Base-by-base conservation (phyloP, 371 early-diverging fungal genomes). In the Gilbertella persicaria region DNA sequence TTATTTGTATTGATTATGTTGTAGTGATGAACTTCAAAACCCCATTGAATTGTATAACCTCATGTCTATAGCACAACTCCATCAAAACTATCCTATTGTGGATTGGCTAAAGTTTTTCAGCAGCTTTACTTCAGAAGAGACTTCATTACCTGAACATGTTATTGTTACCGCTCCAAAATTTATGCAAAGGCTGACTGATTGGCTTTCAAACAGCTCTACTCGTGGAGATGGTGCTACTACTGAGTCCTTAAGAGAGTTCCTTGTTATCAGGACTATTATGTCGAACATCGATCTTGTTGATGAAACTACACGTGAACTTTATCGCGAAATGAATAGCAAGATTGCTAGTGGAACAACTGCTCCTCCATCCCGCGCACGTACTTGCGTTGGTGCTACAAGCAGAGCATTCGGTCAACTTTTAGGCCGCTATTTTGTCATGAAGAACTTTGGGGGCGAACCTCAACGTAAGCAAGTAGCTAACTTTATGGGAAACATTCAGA, bases 1-100 rank as follows among this genome's bases (percentile, higher is more conserved):
- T 17, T 53, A 29, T 20, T 16, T 17, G 7, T 14, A n/a, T n/a
- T n/a, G n/a, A n/a, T n/a, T n/a, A n/a, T n/a, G n/a, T 6, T 19
- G 23, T 23, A 60, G 61, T 28, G 61, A 60, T 20, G 73, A 81
- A 20, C 50, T 71, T 5, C 57, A 56, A 36, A 71, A 84, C 47
- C 82, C 84, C 5, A 53, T 66, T 28, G 64, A 58, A 26, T 66
- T 62, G 3, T 87, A 85, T 50, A 85, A 87, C 43, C 77, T 77
- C 4, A 57, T 60, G 41, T 40, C 70, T 1, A 20, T 85, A 2
- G 48, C 52, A 7, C 53, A 75, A 19, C 63, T 86, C 5, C 48
- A 70, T 14, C 28, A 63, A 28, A 49, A 47, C 5, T 70, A 66
- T n/a, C 62, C 63, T 1, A 16, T 63, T 7, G 25, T 66, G 0